Evolutionary conservation across 2,329 filamentous ascomycete species (phyloP).

Genomic region (Exophiala dermatitidis): DNA sequence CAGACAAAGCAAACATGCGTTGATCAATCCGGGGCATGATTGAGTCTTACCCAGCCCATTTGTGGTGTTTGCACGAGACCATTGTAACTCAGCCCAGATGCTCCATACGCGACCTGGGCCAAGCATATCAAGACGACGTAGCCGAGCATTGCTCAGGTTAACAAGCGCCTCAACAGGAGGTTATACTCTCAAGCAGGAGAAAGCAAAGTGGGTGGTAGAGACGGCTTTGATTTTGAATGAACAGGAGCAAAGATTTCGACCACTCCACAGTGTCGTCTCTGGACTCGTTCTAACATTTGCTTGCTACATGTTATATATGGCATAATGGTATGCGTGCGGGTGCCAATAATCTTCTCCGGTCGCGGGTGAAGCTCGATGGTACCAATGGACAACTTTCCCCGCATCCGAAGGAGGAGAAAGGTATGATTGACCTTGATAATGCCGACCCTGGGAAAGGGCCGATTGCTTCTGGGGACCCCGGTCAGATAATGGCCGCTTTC

Average conservation of each 20-base stretch:
- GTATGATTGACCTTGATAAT: not conserved
- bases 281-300: not conserved
- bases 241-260: not conserved
- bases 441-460: not conserved
- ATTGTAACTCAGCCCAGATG: constrained; percentile 19
- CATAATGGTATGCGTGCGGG: not conserved
- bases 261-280: not conserved
- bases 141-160: not conserved
- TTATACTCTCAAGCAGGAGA: not conserved
- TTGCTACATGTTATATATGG: not conserved
- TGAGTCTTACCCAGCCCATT: constrained; percentile 21
- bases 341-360: not conserved
- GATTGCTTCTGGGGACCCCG: not conserved
- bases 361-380: not conserved
- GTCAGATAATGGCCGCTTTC: not conserved
- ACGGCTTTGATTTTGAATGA: not conserved
- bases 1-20: no score
- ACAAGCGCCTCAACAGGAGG: not conserved
- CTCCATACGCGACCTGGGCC: not conserved
- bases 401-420: not conserved
- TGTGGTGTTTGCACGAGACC: constrained; percentile 18
- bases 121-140: not conserved
- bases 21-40: no score
- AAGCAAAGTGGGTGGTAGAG: not conserved
- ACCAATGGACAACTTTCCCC: not conserved